phyloP scores from a whole-genome alignment of 1,284 basidiomycete genomes.

The Tylopilus orsonianus region DNA sequence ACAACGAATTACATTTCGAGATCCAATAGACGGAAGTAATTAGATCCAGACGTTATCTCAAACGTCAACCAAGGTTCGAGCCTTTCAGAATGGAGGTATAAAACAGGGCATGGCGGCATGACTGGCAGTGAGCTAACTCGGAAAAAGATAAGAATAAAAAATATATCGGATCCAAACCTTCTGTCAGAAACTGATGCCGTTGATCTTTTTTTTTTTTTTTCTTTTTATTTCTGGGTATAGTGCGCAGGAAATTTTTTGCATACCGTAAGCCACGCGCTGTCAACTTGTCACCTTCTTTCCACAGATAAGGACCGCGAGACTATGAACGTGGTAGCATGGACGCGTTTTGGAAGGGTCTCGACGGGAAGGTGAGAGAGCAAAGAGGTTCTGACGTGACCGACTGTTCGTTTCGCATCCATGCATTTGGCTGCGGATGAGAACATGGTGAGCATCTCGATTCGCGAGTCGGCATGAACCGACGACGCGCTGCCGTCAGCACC shows the following conservation, averaged over 20 bases:
- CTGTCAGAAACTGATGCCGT: conserved; percentile 21
- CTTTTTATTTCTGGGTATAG: conserved; percentile 15
- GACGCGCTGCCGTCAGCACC: conserved; percentile 18
- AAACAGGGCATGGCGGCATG: neutral
- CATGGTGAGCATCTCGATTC: conserved; percentile 7
- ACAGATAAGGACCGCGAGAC: conserved; percentile 14
- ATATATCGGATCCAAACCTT: conserved; percentile 9
- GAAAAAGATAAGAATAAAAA: conserved; percentile 1
- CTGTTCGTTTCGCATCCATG: neutral
- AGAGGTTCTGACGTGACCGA: conserved; percentile 1
- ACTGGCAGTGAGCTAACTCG: conserved; percentile 7
- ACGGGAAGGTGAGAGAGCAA: conserved; percentile 13
- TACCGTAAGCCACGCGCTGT: conserved; percentile 25
- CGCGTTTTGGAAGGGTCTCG: neutral
- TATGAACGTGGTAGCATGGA: conserved; percentile 26
- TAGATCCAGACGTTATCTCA: conserved; percentile 1
- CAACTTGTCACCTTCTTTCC: conserved; percentile 11
- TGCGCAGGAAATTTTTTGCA: conserved; percentile 24
- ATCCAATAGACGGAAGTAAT: conserved; percentile 2
- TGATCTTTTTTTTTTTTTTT: conserved; percentile 1
- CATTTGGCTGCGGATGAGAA: neutral
- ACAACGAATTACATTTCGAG: conserved; percentile 4
- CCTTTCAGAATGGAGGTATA: conserved; percentile 14
- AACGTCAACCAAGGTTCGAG: conserved; percentile 24
- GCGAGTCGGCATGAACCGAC: too few species aligned